phyloP scores from a whole-genome alignment of 2,329 filamentous ascomycete genomes.

The Fusarium sp. region DNA sequence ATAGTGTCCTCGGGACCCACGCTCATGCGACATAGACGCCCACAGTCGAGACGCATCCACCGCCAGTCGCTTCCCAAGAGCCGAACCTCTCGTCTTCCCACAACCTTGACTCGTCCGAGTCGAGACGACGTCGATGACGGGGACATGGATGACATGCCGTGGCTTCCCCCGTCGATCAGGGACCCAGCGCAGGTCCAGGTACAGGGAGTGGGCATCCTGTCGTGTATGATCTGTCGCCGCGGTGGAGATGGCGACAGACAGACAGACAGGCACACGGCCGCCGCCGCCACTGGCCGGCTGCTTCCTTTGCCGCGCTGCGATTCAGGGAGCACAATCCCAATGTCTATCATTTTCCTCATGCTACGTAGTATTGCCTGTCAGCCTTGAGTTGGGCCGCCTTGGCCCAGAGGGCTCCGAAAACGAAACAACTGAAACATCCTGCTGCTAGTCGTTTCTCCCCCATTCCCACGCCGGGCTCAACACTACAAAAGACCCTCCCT shows the following conservation, averaged over 20 bases:
- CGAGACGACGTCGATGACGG: conserved; percentile 12
- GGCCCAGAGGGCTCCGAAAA: conserved; percentile 35
- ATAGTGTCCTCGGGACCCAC: conserved; percentile 21
- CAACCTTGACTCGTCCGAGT: conserved; percentile 24
- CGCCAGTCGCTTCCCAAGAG: conserved; percentile 36
- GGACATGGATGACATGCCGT: conserved; percentile 6
- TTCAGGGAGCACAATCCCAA: conserved; percentile 27
- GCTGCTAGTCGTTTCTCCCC: no score
- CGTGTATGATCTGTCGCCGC: conserved; percentile 32
- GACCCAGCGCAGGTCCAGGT: conserved; percentile 19
- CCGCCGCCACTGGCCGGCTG: conserved; percentile 33
- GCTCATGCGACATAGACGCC: conserved; percentile 45
- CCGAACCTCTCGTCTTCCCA: conserved; percentile 1
- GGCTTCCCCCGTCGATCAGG: conserved; percentile 5
- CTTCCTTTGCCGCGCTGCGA: conserved; percentile 39
- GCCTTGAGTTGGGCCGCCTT: background rate
- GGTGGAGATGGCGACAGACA: conserved; percentile 22
- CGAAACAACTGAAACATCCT: conserved; percentile 43
- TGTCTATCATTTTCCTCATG: background rate
- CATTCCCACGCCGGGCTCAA: conserved; percentile 10
- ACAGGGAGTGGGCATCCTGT: background rate
- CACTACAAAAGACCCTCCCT: conserved; percentile 45
- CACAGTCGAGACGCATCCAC: conserved; percentile 44
- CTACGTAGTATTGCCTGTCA: conserved; percentile 6
- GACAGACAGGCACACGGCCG: conserved; percentile 10